Evolutionary conservation across 1,284 basidiomycete genomes (phyloP), one percentile per base, ranked within the genome.

Genomic region (Ceratobasidium sp.): DNA sequence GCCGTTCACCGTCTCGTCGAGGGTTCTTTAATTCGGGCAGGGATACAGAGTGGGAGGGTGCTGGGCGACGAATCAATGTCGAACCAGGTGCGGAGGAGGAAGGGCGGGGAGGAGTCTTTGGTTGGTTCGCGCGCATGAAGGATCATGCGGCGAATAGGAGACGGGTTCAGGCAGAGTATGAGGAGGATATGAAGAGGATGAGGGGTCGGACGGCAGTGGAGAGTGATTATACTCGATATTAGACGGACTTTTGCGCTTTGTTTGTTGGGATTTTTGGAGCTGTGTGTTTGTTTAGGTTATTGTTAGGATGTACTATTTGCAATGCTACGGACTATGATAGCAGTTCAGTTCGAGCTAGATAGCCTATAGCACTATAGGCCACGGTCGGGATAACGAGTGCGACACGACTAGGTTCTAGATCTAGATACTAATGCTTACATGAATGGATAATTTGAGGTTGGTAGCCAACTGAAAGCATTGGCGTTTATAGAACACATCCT

Each of bases 181-280:
- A 67, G 52, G 64, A 67, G 64, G 64, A 67, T 67, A 67, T 67
- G 64, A 67, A n/a, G 50, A 32, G 52, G 64, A 67, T 67, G 64
- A 67, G 64, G 38, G 60, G 45, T 2, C 45, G 60, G n/a, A 38
- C 49, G 45, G 49, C 35, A 15, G 34, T 67, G 22, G 64, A 50
- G 25, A 54, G 50, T 67, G 64, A 67, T 38, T 67, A 67, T 54
- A 27, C 10, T 31, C 47, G 64, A 12, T 67, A 43, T 43, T 67
- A 45, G 40, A 29, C 32, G 50, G 50, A 53, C 50, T 42, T 45
- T 42, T 27, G 34, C 42, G 27, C 13, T 29, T 45, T 52, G 32
- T 32, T 17, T 53, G 20, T 52, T 64, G 20, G 49, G 45, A n/a
- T 8, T 20, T 34, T 27, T 53, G 27, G 20, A 43, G 12, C 3